Evolutionary conservation across 2,329 filamentous ascomycete genomes (phyloP).

Genomic region (Trichophaea hybrida): DNA sequence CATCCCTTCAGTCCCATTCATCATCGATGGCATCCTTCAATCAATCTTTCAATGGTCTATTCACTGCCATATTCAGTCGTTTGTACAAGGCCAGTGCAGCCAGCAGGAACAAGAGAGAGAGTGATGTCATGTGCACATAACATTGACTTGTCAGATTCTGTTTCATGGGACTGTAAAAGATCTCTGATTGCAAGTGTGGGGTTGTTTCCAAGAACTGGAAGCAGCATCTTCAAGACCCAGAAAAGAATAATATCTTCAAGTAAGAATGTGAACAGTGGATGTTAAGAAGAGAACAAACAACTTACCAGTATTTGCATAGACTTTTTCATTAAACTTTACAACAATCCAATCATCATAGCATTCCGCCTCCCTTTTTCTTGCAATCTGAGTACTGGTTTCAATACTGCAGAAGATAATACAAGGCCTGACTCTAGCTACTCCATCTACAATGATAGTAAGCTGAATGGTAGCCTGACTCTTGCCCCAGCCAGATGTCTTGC

Average conservation of each 20-base stretch:
- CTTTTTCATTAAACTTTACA: slow-evolving; percentile 39
- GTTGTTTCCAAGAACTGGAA: slow-evolving; percentile 32
- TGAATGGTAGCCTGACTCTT: slow-evolving; percentile 10
- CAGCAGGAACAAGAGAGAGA: not conserved
- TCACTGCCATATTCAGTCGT: not conserved
- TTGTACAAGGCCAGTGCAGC: not conserved
- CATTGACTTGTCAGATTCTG: slow-evolving; percentile 35
- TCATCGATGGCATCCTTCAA: too few species aligned
- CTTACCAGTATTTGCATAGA: slow-evolving; percentile 18
- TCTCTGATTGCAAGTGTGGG: slow-evolving; percentile 38
- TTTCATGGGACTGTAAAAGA: too few species aligned
- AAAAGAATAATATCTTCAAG: too few species aligned
- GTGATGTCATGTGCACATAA: not conserved
- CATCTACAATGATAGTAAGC: slow-evolving; percentile 7
- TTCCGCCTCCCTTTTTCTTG: slow-evolving; percentile 31
- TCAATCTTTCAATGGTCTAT: too few species aligned
- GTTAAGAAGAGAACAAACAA: too few species aligned
- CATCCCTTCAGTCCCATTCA: too few species aligned
- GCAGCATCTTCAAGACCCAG: too few species aligned
- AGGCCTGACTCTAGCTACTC: slow-evolving; percentile 1
- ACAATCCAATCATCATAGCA: slow-evolving; percentile 23
- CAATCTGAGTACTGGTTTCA: slow-evolving; percentile 19
- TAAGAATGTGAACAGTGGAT: too few species aligned
- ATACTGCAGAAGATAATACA: slow-evolving; percentile 1
- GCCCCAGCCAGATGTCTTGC: slow-evolving; percentile 7